These are phyloP conservation scores for Pseudogymnoascus pannorum DNA, from an alignment of 2,329 filamentous ascomycete genomes.

Conservation along the genomic window DNA sequence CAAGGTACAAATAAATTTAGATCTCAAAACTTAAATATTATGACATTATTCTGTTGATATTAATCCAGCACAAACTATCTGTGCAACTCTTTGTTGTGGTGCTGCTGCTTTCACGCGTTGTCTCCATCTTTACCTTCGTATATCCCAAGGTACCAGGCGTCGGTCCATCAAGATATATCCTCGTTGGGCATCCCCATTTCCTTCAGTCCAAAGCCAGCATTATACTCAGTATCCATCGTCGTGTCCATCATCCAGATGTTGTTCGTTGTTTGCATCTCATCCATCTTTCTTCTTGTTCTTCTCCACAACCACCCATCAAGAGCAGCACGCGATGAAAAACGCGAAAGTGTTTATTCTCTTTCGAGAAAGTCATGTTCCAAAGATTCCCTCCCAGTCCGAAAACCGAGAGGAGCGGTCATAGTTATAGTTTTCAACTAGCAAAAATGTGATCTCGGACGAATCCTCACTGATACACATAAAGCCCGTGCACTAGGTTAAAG, in stretches of 20 bases:
- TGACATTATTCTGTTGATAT: background rate
- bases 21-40: background rate
- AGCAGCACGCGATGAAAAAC: constrained; percentile 46
- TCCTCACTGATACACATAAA: constrained; percentile 81
- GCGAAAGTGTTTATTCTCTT: constrained; percentile 23
- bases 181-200: background rate
- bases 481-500: constrained; percentile 38
- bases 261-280: background rate
- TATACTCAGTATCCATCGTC: background rate
- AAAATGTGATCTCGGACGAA: constrained; percentile 81
- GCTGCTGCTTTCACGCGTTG: background rate
- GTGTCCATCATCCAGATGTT: background rate
- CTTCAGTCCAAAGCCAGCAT: background rate
- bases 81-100: background rate
- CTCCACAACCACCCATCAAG: constrained; percentile 41
- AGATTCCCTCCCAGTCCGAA: constrained; percentile 70
- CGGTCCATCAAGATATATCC: background rate
- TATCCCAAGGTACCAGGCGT: background rate
- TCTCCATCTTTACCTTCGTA: background rate
- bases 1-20: background rate
- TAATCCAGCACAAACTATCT: background rate
- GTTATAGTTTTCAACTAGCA: constrained; percentile 54
- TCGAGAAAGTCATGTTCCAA: constrained; percentile 48
- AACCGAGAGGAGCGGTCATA: constrained; percentile 68
- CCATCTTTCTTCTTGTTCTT: constrained; percentile 35